Evolutionary conservation across 2,329 filamentous ascomycete species (phyloP), one percentile per base, ranked within the genome.

Genomic region (Polytolypa hystricis): DNA sequence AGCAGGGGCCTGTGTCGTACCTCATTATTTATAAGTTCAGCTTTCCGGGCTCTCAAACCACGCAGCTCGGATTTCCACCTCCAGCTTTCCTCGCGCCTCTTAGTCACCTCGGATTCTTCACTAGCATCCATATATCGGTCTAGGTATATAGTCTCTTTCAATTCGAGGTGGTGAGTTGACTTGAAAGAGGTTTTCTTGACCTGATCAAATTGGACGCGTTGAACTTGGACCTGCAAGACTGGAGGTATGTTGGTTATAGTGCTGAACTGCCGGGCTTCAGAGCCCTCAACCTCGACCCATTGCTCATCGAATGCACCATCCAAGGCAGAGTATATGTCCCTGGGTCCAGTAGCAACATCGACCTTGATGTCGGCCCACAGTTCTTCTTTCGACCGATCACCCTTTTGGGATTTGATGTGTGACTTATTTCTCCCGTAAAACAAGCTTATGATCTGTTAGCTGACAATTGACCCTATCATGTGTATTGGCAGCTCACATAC

Each of bases 161-260:
- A 75, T 14, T 76, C 70, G 9, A 98, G 73, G 8, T 83, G 76
- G 42, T 86, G 78, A 37, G 76, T 77, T 18, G 86, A 85, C 53
- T 93, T 93, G 51, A 67, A 73, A 2, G 74, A 69, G 15, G 65
- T 64, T 38, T 70, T 71, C 38, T 64, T 68, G 29, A 70, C 70
- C 5, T 72, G 70, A 45, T 84, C 79, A 34, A 77, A 84, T 41
- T 81, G 78, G 3, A 83, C 79, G 4, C 91, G 78, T 53, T 93
- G 85, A 20, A 98, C 84, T 46, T 86, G 82, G 30, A 98, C 77
- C 50, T 95, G 87, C 12, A 96, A 66, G 20, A 98, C 74, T 0
- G 87, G 86, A 1, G 91, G 86, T 8, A 87, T 65, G n/a, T 70
- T 69, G 43, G 74, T 74, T 43, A 93, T 83, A 1, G 82, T 79